Conservation (phyloP, 1,284 basidiomycete species). For the Mycosarcoma mackinlayi region DNA sequence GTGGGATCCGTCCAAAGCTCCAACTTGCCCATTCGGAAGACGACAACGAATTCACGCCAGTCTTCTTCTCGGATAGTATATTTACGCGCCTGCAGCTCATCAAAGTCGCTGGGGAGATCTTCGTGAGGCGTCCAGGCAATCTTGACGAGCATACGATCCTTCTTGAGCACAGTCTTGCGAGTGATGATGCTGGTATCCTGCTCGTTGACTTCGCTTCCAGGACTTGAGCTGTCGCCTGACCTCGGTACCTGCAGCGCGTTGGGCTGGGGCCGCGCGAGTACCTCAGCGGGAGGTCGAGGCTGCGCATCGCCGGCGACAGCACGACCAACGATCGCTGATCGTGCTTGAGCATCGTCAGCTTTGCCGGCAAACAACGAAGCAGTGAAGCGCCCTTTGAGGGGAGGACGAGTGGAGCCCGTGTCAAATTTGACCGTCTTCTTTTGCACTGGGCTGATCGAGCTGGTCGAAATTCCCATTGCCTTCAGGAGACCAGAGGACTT, state of each 20-base stretch:
- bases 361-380: constrained; percentile 44
- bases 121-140: constrained; percentile 75
- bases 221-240: constrained; percentile 1
- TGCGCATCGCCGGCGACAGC: constrained; percentile 40
- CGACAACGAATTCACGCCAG: constrained; percentile 82
- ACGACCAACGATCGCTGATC: neutral
- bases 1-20: constrained; percentile 81
- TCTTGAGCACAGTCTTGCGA: constrained; percentile 64
- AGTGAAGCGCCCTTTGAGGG: constrained; percentile 29
- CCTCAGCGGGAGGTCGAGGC: constrained; percentile 55
- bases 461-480: constrained; percentile 11
- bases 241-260: constrained; percentile 6
- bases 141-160: constrained; percentile 86
- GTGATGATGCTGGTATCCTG: constrained; percentile 40
- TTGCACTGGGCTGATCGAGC: constrained; percentile 7
- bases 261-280: constrained; percentile 53
- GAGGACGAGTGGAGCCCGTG: constrained; percentile 14
- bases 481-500: constrained; percentile 13
- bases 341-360: constrained; percentile 2
- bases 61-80: constrained; percentile 75
- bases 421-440: constrained; percentile 56
- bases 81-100: constrained; percentile 74
- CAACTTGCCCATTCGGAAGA: constrained; percentile 78
- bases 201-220: constrained; percentile 5
- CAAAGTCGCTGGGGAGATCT: constrained; percentile 73